phyloP scores from a whole-genome alignment of 2,329 filamentous ascomycete genomes.

The Paracoccidioides lutzii region DNA sequence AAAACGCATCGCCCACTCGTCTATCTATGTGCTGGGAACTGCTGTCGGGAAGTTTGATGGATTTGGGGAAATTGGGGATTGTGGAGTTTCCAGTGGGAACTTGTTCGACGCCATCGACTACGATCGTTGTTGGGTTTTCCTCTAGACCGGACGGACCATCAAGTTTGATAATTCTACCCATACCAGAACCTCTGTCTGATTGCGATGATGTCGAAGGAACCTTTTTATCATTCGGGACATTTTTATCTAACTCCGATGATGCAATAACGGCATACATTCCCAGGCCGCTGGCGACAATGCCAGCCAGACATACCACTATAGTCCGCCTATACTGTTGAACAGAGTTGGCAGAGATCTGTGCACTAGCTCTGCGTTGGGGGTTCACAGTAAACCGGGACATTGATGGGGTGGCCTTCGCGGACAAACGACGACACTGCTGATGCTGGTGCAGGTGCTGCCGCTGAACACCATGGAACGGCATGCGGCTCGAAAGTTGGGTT shows the following conservation, averaged over 20 bases:
- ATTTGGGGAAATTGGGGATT: slow-evolving; percentile 67
- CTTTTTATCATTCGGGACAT: neutral
- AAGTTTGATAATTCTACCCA: slow-evolving; percentile 21
- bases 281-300: slow-evolving; percentile 27
- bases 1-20: slow-evolving; percentile 25
- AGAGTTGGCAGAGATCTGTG: slow-evolving; percentile 15
- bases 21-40: slow-evolving; percentile 24
- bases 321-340: slow-evolving; percentile 19
- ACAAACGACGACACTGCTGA: slow-evolving; percentile 3
- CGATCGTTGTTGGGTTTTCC: slow-evolving; percentile 21
- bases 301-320: slow-evolving; percentile 23
- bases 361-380: slow-evolving; percentile 5
- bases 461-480: neutral
- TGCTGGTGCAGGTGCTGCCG: slow-evolving; percentile 7
- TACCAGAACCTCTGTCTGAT: neutral
- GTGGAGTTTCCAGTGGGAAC: slow-evolving; percentile 69
- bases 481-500: neutral
- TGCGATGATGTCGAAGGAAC: neutral
- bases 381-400: neutral
- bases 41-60: slow-evolving; percentile 46
- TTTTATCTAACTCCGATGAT: slow-evolving; percentile 15
- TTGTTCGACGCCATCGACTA: slow-evolving; percentile 54
- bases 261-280: slow-evolving; percentile 31
- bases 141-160: slow-evolving; percentile 30
- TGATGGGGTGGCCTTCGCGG: neutral